Percentiles rank a stretch among this genome's conserved stretches.
These are phyloP conservation scores for Populus alba DNA, from an alignment of 345 rosid species.

Conservation along the genomic window DNA sequence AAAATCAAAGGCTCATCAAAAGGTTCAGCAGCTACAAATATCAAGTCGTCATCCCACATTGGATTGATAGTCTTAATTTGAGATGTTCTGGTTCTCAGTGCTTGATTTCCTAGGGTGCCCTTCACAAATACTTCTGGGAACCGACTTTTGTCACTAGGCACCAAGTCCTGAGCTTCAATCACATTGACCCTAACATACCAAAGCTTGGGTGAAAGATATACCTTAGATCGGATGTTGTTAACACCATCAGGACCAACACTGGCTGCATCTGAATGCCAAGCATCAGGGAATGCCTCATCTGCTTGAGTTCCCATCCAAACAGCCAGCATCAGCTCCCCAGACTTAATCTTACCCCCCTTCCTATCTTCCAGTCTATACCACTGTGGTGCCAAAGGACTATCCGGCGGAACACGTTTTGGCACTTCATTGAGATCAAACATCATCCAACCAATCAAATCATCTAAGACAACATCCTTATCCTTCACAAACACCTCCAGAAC, in stretches of 20 bases:
- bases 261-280: slow-evolving; percentile 40
- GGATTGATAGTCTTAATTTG: slow-evolving; percentile 27
- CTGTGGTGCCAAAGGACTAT: slow-evolving; percentile 33
- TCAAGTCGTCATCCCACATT: slow-evolving; percentile 34
- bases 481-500: slow-evolving; percentile 26
- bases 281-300: slow-evolving; percentile 31
- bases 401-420: slow-evolving; percentile 35
- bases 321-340: slow-evolving; percentile 32
- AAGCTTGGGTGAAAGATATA: slow-evolving; percentile 32
- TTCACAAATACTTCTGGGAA: slow-evolving; percentile 29
- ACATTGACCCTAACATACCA: slow-evolving; percentile 36
- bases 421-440: slow-evolving; percentile 29
- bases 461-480: slow-evolving; percentile 32
- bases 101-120: slow-evolving; percentile 24
- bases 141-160: slow-evolving; percentile 26
- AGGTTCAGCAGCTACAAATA: slow-evolving; percentile 31
- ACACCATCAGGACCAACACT: slow-evolving; percentile 31
- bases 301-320: slow-evolving; percentile 40
- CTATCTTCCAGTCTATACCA: slow-evolving; percentile 36
- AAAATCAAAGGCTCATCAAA: slow-evolving; percentile 36
- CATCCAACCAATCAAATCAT: slow-evolving; percentile 30
- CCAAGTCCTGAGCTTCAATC: slow-evolving; percentile 37
- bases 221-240: slow-evolving; percentile 28
- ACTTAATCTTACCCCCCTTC: slow-evolving; percentile 22
- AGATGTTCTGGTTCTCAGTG: slow-evolving; percentile 24